phyloP scores from a whole-genome alignment of 257 asterid species.

The Ocimum tenuiflorum region DNA sequence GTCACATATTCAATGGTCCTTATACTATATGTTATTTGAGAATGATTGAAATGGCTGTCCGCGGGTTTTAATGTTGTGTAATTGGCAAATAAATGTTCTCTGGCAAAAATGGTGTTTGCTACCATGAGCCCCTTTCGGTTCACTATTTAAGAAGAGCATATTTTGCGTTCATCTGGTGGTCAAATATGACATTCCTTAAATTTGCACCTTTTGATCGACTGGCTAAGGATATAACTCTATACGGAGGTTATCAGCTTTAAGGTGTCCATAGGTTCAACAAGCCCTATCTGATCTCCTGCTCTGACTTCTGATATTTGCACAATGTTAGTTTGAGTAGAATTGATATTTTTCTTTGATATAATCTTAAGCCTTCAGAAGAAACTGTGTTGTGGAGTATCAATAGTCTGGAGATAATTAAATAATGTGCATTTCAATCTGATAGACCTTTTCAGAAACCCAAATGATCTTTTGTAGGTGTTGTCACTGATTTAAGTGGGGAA shows the following conservation, averaged over 20 bases:
- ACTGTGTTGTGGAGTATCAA: too few species aligned
- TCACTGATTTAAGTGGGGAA: too few species aligned
- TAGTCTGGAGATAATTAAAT: too few species aligned
- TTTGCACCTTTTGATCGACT: neutral
- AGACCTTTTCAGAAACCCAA: too few species aligned
- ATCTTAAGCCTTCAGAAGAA: too few species aligned
- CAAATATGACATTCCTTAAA: neutral
- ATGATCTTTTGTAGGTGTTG: too few species aligned
- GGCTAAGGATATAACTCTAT: neutral
- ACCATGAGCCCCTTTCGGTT: neutral
- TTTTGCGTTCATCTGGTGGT: neutral
- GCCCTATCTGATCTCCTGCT: slow-evolving; percentile 8
- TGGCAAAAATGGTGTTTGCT: neutral
- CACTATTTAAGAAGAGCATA: neutral
- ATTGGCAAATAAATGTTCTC: neutral
- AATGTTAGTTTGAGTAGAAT: too few species aligned
- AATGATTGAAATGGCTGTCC: slow-evolving; percentile 3
- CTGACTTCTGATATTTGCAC: neutral
- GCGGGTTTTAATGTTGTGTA: neutral
- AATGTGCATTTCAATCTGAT: too few species aligned
- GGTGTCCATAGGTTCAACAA: neutral
- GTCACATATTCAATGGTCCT: neutral
- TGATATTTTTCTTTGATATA: too few species aligned
- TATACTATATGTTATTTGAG: neutral
- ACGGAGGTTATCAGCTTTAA: neutral